Evolutionary conservation across 2,329 filamentous ascomycete species (phyloP).

Genomic region (Magnaporthiopsis poae): DNA sequence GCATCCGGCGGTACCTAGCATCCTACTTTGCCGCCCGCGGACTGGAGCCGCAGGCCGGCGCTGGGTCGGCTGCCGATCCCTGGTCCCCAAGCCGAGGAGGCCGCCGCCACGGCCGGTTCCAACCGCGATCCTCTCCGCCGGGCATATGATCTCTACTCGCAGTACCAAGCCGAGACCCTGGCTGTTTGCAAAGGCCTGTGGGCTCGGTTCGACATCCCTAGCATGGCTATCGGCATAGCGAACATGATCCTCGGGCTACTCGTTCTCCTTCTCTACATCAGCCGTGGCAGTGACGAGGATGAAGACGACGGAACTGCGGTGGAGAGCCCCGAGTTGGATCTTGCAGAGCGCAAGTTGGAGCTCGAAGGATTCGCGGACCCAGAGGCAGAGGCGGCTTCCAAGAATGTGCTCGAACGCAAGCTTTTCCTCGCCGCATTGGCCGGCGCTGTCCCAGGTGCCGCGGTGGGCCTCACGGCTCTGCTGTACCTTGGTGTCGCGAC

Average conservation of each 20-base stretch:
- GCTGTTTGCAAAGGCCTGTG: conserved; percentile 73
- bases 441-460: conserved; percentile 25
- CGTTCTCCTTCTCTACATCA: conserved; percentile 64
- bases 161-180: conserved; percentile 72
- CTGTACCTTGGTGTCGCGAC: conserved; percentile 19
- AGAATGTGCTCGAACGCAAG: conserved; percentile 26
- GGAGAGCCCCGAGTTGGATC: conserved; percentile 48
- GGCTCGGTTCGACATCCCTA: conserved; percentile 81
- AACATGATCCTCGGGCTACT: conserved; percentile 61
- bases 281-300: conserved; percentile 37
- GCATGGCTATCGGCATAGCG: conserved; percentile 71
- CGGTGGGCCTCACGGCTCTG: conserved; percentile 22
- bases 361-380: conserved; percentile 28
- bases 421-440: conserved; percentile 28
- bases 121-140: conserved; percentile 26
- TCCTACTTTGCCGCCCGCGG: conserved; percentile 65
- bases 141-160: conserved; percentile 50
- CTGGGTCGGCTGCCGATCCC: conserved; percentile 37
- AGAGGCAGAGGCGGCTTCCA: conserved; percentile 19
- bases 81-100: conserved; percentile 13
- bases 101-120: conserved; percentile 26
- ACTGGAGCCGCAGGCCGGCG: conserved; percentile 49
- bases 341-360: conserved; percentile 49
- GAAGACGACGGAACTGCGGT: conserved; percentile 34
- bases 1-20: conserved; percentile 79